Percentiles rank a stretch among this genome's conserved stretches.
Evolutionary conservation across 225 moss, liverwort and hornwort species (phyloP).

Genomic region (Straminergon stramineum): DNA sequence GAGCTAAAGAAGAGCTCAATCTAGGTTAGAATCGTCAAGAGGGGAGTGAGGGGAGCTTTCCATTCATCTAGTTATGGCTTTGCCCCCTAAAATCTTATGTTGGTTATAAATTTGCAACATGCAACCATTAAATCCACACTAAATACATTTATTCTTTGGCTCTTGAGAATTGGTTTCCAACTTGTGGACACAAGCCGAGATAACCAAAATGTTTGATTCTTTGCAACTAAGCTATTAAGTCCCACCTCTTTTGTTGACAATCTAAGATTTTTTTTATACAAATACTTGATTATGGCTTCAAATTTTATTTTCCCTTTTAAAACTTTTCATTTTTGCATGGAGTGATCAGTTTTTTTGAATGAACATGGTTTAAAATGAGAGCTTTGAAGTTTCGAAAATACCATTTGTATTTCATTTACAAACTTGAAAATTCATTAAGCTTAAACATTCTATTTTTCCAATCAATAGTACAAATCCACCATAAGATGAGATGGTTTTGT

Average conservation of each 20-base stretch:
- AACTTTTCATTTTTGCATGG: too few relatives aligned
- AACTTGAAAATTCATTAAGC: background rate
- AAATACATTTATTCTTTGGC: background rate
- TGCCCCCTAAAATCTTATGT: too few relatives aligned
- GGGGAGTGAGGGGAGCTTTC: background rate
- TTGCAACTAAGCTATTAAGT: too few relatives aligned
- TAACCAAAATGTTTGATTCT: background rate
- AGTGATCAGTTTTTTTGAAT: background rate
- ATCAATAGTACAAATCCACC: too few relatives aligned
- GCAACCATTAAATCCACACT: fast-evolving
- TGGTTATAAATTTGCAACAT: too few relatives aligned
- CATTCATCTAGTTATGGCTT: background rate
- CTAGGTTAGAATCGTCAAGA: too few relatives aligned
- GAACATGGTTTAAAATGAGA: background rate
- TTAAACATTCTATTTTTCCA: background rate
- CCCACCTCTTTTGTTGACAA: background rate
- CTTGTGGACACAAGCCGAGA: fast-evolving
- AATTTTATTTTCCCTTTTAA: background rate
- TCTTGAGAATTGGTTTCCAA: background rate
- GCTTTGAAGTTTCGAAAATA: background rate
- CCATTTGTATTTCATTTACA: background rate
- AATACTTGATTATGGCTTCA: background rate
- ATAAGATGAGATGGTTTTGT: too few relatives aligned
- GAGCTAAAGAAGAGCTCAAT: too few relatives aligned
- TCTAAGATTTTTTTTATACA: background rate